phyloP scores from a whole-genome alignment of 441 rosid species.

The Gossypium gossypioides region DNA sequence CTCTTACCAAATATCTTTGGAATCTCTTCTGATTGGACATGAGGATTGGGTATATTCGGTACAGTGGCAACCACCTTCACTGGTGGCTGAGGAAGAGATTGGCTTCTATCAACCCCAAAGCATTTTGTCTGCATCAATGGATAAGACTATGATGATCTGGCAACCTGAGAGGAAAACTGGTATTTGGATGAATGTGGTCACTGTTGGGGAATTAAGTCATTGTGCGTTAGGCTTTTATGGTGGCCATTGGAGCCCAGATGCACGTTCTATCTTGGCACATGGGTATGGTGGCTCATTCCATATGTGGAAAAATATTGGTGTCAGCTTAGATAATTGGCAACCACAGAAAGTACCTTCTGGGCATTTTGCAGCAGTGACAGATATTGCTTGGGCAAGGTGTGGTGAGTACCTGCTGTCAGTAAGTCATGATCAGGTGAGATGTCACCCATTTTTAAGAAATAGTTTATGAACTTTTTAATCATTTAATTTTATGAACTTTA shows the following conservation, averaged over 20 bases:
- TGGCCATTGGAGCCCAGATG: conserved; percentile 81
- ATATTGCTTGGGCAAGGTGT: conserved; percentile 69
- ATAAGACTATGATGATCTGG: conserved; percentile 99
- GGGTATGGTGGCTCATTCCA: conserved; percentile 91
- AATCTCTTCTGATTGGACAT: conserved; percentile 87
- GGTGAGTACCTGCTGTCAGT: conserved; percentile 72
- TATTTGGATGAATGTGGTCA: conserved; percentile 93
- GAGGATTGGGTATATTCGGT: conserved; percentile 98
- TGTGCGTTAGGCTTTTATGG: conserved; percentile 96
- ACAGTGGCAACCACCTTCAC: conserved; percentile 77
- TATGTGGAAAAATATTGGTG: conserved; percentile 69
- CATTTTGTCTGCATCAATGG: conserved; percentile 88
- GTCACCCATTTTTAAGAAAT: background rate
- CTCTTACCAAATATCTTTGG: conserved; percentile 81
- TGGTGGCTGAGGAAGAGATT: conserved; percentile 20
- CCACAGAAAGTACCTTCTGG: conserved; percentile 89
- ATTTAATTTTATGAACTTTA: background rate
- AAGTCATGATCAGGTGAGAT: conserved; percentile 84
- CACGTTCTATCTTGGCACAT: conserved; percentile 65
- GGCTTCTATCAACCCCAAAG: conserved; percentile 52
- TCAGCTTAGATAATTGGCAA: conserved; percentile 61
- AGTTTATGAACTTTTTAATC: background rate
- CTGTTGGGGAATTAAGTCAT: conserved; percentile 93
- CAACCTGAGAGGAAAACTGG: conserved; percentile 76
- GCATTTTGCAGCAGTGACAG: conserved; percentile 76